Base-by-base conservation (phyloP, 805 yeast genomes). In the Wickerhamiella nectarea region DNA sequence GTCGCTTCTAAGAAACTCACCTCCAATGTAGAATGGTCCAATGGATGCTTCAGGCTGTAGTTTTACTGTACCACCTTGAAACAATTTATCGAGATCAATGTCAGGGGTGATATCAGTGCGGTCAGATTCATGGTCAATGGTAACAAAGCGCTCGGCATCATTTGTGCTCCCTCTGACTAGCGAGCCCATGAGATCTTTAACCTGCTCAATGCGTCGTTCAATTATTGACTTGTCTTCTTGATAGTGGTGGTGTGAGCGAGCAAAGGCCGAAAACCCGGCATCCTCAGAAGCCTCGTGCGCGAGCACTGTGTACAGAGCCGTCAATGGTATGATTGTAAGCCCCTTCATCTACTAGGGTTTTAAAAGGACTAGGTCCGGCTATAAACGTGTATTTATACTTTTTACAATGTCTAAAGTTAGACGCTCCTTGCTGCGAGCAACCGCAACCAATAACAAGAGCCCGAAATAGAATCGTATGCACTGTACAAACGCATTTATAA, bases 11-110 rank as follows among this genome's bases (percentile, higher is more conserved):
- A 37, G 26, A 4, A 26, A 26, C 41, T 37, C 41, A 9, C 41
- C 41, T 10, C 41, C 41, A 3, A 37, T 34, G 14, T 25, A 37
- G 14, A 37, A 37, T 8, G 41, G 41, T 4, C 41, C 41, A 6
- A 14, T 24, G 4, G 2, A 2, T 6, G 34, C 25, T 11, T 37
- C 12, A 14, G 41, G 41, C 41, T 37, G 41, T 3, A 37, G 41
- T n/a, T 24, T 12, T n/a, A 34, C 26, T 7, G 41, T 25, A 11
- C 41, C 41, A 17, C 17, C 17, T 11, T 25, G 4, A 12, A 37
- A 37, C 15, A 37, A 22, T 8, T 37, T 17, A 14, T 26, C 34
- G 3, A 37, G 24, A 6, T 15, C 20, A 12, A 37, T 37, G 17
- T 28, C 41, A 8, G 22, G 15, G 8, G 22, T 6, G 17, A 37